Percentiles rank a stretch among this genome's conserved stretches.
Conservation (phyloP, 805 yeast species). For the Nadsonia fulvescens region DNA sequence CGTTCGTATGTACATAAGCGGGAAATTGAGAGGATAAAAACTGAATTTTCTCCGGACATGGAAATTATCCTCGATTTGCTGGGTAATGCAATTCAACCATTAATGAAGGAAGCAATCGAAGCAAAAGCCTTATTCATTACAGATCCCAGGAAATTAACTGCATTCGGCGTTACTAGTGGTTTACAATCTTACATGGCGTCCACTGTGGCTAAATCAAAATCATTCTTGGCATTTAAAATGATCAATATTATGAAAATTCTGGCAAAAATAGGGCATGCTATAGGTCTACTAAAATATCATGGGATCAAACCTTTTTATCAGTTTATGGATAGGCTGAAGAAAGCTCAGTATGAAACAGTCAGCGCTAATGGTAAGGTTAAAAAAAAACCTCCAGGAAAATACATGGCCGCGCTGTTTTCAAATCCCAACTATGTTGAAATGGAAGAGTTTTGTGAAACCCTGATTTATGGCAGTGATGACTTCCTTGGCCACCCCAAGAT, state of each 20-base stretch:
- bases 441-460: slow-evolving; percentile 26
- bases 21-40: slow-evolving; percentile 38
- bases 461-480: slow-evolving; percentile 19
- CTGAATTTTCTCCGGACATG: slow-evolving; percentile 37
- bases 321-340: slow-evolving; percentile 38
- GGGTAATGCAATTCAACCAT: slow-evolving; percentile 50
- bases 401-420: slow-evolving; percentile 45
- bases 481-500: slow-evolving; percentile 59
- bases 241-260: slow-evolving; percentile 31
- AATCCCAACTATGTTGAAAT: slow-evolving; percentile 30
- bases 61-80: slow-evolving; percentile 34
- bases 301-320: slow-evolving; percentile 64
- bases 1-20: slow-evolving; percentile 59
- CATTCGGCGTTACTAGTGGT: slow-evolving; percentile 53
- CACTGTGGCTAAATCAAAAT: no score
- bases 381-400: slow-evolving; percentile 29
- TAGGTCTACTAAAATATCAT: slow-evolving; percentile 44
- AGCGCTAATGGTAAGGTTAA: slow-evolving; percentile 8
- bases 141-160: slow-evolving; percentile 52
- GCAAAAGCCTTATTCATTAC: slow-evolving; percentile 42
- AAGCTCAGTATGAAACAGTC: slow-evolving; percentile 6
- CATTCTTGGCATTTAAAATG: slow-evolving; percentile 12
- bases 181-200: slow-evolving; percentile 27
- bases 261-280: slow-evolving; percentile 45
- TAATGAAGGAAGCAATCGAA: slow-evolving; percentile 43